phyloP scores from a whole-genome alignment of 2,329 filamentous ascomycete species.

The Metarhizium rileyi region DNA sequence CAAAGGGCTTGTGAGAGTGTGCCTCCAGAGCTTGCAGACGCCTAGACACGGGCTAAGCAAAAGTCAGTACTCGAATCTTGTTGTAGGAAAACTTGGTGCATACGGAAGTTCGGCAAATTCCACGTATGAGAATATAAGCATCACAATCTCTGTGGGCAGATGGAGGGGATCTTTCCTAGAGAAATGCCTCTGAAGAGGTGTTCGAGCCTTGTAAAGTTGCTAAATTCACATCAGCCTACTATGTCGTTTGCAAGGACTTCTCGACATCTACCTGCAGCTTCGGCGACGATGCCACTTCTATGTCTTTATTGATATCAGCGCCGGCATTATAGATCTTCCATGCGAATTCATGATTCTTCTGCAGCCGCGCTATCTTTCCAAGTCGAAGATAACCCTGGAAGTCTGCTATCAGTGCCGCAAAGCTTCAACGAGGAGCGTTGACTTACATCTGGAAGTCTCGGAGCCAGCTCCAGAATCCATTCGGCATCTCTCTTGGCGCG shows the following conservation, averaged over 20 bases:
- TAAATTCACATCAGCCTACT: slow-evolving; percentile 7
- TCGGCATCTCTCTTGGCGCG: slow-evolving; percentile 30
- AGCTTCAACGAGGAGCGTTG: background rate
- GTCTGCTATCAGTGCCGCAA: background rate
- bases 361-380: slow-evolving; percentile 28
- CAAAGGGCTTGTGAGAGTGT: slow-evolving; percentile 18
- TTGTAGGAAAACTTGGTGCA: slow-evolving; percentile 1
- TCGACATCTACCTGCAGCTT: slow-evolving; percentile 22
- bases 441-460: slow-evolving; percentile 28
- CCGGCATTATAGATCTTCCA: slow-evolving; percentile 31
- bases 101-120: slow-evolving; percentile 24
- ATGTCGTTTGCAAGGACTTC: background rate
- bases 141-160: slow-evolving; percentile 26
- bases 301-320: slow-evolving; percentile 22
- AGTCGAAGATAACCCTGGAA: slow-evolving; percentile 31
- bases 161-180: slow-evolving; percentile 24
- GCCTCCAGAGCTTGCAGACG: slow-evolving; percentile 24
- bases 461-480: slow-evolving; percentile 33
- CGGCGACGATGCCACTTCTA: slow-evolving; percentile 16
- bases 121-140: slow-evolving; percentile 25
- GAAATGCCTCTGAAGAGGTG: slow-evolving; percentile 24
- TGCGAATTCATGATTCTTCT: slow-evolving; percentile 27
- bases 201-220: slow-evolving; percentile 25
- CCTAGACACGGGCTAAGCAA: slow-evolving; percentile 19
- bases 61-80: slow-evolving; percentile 1